Base-by-base conservation (phyloP, 2,329 filamentous ascomycete species). In the Monosporascus sp. region DNA sequence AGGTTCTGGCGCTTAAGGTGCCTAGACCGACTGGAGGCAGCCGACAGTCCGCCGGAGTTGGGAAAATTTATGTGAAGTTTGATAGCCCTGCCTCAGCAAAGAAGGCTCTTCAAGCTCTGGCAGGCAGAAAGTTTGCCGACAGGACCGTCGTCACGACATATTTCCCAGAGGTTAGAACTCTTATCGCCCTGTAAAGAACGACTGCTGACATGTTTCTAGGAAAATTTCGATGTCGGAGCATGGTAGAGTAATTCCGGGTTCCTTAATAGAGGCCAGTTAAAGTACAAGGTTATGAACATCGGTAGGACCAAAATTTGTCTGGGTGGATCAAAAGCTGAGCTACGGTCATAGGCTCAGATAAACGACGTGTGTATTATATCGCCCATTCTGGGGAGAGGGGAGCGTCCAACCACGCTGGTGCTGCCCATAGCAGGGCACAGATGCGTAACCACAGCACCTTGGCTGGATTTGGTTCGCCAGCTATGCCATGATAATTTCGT, bases 1-100 rank as follows among this genome's bases (percentile, higher is more conserved):
- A 79, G 49, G 83, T 99, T 27, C 60, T 91, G 43, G 89, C 91
- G n/a, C 77, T 97, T 72, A 99, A 99, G 77, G 87, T 99, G 54
- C 94, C 94, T 5, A 84, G 94, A 55, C 93, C 94, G 2, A 85
- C 83, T 22, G 89, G 90, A 62, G 91, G 90, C 48, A 90, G 86
- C 70, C 85, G 91, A 63, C 88, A 94, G 68, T 90, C 87, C 22
- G 83, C 90, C 31, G 94, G 94, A 47, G 91, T 99, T 22, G 94
- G 94, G 69, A 99, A 97, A 80, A 97, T 99, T 62, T 99, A 87
- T 69, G 87, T 99, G 76, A 97, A 97, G 71, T 99, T 91, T 67
- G 90, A 94, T 59, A 83, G 79, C 3, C 76, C 82, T 2, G 90
- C 91, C 49, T 84, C 86, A 8, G 90, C 93, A 20, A 87, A 88